These are phyloP conservation scores for Phytopythium oedochilum DNA, from an alignment of 352 stramenopile genomes.

Conservation along the genomic window DNA sequence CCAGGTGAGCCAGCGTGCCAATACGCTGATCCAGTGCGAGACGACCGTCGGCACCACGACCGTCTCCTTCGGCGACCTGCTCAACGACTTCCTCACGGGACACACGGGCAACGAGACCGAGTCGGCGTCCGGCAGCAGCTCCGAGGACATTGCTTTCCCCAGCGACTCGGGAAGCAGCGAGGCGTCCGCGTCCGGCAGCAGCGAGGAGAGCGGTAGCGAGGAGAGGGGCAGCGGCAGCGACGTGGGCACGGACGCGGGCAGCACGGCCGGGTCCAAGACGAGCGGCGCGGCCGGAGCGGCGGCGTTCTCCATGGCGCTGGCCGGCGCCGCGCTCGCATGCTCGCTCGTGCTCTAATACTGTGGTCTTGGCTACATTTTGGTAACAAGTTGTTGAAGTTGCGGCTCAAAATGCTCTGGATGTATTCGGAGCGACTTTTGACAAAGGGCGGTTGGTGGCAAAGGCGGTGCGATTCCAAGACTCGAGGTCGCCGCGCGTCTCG, in stretches of 20 bases:
- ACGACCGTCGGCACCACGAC: constrained; percentile 28
- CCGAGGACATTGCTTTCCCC: constrained; percentile 9
- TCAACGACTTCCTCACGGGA: constrained; percentile 46
- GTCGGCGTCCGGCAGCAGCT: constrained; percentile 5
- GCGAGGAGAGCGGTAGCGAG: constrained; percentile 2
- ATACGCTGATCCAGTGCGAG: constrained; percentile 49
- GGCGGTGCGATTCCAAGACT: too few relatives aligned
- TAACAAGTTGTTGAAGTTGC: too few relatives aligned
- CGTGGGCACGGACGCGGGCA: background rate
- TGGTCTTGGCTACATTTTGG: too few relatives aligned
- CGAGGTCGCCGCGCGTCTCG: too few relatives aligned
- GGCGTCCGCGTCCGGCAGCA: constrained; percentile 1
- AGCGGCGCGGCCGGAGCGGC: background rate
- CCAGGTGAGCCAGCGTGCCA: constrained; percentile 59
- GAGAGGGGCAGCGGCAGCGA: background rate
- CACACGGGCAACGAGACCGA: constrained; percentile 62
- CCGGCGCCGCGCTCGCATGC: background rate
- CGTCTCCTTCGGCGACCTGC: constrained; percentile 30
- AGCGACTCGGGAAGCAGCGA: constrained; percentile 24
- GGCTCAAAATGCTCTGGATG: background rate
- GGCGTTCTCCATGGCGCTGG: background rate
- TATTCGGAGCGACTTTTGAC: background rate
- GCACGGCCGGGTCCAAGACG: background rate
- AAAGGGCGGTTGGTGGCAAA: too few relatives aligned
- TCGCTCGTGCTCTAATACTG: background rate